A percentile compares a stretch with the other conserved stretches of the same genome.
phyloP scores from a whole-genome alignment of 75 land plant genomes.

The Azolla pinnata region DNA sequence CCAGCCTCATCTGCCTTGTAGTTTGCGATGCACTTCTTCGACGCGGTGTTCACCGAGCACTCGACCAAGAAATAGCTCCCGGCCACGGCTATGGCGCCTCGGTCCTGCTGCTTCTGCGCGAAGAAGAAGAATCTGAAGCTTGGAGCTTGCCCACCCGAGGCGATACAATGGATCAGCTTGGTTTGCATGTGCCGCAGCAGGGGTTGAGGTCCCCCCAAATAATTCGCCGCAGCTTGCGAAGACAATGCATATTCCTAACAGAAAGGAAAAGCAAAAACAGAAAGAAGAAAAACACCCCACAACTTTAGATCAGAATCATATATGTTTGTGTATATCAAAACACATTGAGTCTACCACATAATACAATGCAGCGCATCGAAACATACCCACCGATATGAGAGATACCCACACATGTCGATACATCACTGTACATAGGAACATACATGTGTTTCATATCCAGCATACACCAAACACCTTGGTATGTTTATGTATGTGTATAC shows the following conservation, averaged over 20 bases:
- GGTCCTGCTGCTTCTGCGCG: constrained; percentile 84
- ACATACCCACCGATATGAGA: too few relatives aligned
- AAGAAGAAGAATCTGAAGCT: constrained; percentile 96
- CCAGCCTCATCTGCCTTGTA: constrained; percentile 75
- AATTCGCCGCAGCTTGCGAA: constrained; percentile 48
- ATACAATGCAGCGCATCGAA: too few relatives aligned
- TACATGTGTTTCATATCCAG: too few relatives aligned
- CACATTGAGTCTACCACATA: too few relatives aligned
- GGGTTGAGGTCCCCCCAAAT: constrained; percentile 60
- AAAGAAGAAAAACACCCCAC: not conserved
- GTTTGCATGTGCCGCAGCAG: constrained; percentile 79
- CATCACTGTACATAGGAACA: too few relatives aligned
- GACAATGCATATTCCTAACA: constrained; percentile 57
- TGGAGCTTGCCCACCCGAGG: constrained; percentile 90
- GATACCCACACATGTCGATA: not conserved
- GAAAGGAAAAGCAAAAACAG: not conserved
- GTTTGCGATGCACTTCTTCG: constrained; percentile 65
- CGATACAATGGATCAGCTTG: constrained; percentile 84
- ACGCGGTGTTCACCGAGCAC: constrained; percentile 68
- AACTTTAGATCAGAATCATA: too few relatives aligned
- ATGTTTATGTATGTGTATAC: too few relatives aligned
- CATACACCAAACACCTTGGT: too few relatives aligned
- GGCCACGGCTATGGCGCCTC: constrained; percentile 34
- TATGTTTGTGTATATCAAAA: too few relatives aligned
- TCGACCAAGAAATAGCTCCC: constrained; percentile 68